Evolutionary conservation across 2,329 filamentous ascomycete species (phyloP), one percentile per base, ranked within the genome.

Genomic region (Decorospora gaudefroyi): DNA sequence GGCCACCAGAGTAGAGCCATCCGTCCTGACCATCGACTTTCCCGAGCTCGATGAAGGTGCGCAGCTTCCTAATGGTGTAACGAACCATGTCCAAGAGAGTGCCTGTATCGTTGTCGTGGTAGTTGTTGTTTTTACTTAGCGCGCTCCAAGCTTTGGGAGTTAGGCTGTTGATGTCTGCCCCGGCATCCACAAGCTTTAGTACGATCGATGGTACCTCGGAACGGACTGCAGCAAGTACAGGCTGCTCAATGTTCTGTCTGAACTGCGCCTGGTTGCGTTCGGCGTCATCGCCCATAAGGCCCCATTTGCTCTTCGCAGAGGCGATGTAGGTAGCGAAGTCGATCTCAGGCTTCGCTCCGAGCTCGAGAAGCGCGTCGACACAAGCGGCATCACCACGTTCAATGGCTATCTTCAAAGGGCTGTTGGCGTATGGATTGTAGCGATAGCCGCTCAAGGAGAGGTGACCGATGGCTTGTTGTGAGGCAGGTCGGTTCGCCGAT

Each of bases 391-490:
- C 46, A 10, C 42, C 17, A 17, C 42, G 28, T 16, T 49, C 34
- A n/a, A 59, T 59, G 0, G 87, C 86, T 4, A 74, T 76, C 42
- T 81, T 75, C 13, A 92, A 66, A 1, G 83, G 78, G 1, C 75
- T 78, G 8, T 70, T 68, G 0, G 75, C 68, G 0, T 61, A 42
- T 0, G 69, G 56, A 2, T 53, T 64, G 23, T 68, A 78, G 7
- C 44, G 58, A 3, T 43, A 45, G 0, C 69, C 67, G 3, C 48
- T 56, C 3, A 82, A 70, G 0, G 76, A 70, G 7, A 90, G 57
- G 53, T 89, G 83, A 46, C 89, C 86, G 52, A 91, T 76, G 4
- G 85, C 83, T 18, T 80, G 77, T 48, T 82, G 78, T 18, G 83
- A 74, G 0, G 80, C 82, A 1, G 80, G 76, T 41, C 77, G 76